Percentiles rank a stretch among this genome's conserved stretches.
phyloP scores from a whole-genome alignment of 495 filamentous ascomycete species.

The Neurospora sp. region DNA sequence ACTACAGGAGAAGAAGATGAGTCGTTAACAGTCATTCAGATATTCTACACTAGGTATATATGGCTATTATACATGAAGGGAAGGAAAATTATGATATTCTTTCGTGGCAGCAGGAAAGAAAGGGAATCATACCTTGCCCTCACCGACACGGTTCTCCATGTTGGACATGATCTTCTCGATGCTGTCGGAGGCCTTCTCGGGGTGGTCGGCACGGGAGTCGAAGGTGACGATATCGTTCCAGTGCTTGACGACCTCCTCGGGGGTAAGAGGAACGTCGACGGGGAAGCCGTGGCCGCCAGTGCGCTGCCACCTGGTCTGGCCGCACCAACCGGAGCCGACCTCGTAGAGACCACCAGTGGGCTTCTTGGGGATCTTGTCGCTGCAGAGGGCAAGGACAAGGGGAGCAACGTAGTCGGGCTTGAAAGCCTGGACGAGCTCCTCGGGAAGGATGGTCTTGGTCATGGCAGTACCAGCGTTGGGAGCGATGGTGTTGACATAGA shows the following conservation, averaged over 20 bases:
- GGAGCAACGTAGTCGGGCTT: conserved; percentile 99
- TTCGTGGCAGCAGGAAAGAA: conserved; percentile 10
- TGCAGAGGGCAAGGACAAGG: conserved; percentile 76
- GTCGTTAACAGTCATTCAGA: conserved; percentile 19
- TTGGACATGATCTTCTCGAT: conserved; percentile 86
- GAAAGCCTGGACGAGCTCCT: conserved; percentile 97
- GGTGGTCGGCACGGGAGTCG: conserved; percentile 83
- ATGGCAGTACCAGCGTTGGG: conserved; percentile 96
- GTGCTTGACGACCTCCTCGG: conserved; percentile 69
- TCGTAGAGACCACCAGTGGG: conserved; percentile 89
- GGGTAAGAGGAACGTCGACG: conserved; percentile 73
- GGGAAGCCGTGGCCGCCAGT: conserved; percentile 88
- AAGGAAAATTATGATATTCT: conserved; percentile 8
- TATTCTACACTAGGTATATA: conserved; percentile 18
- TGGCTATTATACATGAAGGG: conserved; percentile 16
- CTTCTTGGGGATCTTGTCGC: conserved; percentile 75
- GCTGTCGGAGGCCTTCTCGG: conserved; percentile 65
- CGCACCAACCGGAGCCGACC: conserved; percentile 91
- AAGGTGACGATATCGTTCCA: conserved; percentile 81
- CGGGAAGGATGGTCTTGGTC: conserved; percentile 90
- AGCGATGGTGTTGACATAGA: conserved; percentile 95
- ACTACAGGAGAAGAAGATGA: conserved; percentile 20
- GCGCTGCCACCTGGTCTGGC: conserved; percentile 89
- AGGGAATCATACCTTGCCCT: conserved; percentile 38
- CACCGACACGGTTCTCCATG: conserved; percentile 58